phyloP scores from a whole-genome alignment of 805 yeast genomes.

The Lipomyces orientalis region DNA sequence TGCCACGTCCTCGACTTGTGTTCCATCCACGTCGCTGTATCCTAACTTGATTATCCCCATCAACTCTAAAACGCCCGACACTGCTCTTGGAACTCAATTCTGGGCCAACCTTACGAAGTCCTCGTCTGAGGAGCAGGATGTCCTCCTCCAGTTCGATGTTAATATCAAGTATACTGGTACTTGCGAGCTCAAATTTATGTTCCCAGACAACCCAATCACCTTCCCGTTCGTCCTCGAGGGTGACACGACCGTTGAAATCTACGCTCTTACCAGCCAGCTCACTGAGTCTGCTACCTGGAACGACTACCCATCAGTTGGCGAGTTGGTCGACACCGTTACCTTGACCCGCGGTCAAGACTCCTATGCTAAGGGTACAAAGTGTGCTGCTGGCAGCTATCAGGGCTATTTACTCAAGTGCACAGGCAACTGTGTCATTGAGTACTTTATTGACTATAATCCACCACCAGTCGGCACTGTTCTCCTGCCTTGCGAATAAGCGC shows the following conservation, averaged over 20 bases:
- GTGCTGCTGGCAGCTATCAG: conserved; percentile 26
- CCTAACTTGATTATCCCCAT: conserved; percentile 37
- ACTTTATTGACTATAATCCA: conserved; percentile 37
- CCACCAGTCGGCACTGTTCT: conserved; percentile 38
- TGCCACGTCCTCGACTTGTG: conserved; percentile 29
- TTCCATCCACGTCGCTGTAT: conserved; percentile 30
- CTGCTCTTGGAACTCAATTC: conserved; percentile 35
- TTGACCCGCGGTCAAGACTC: conserved; percentile 30
- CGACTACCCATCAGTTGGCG: conserved; percentile 33
- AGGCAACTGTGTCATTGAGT: conserved; percentile 34
- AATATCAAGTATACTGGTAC: conserved; percentile 28
- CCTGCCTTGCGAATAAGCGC: conserved; percentile 30
- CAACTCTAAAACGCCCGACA: conserved; percentile 33
- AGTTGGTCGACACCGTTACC: conserved; percentile 31
- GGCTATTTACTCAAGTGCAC: conserved; percentile 35
- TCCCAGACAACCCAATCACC: conserved; percentile 33
- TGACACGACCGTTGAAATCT: conserved; percentile 32
- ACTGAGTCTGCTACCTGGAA: conserved; percentile 34
- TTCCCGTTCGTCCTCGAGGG: conserved; percentile 37
- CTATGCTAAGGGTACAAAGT: conserved; percentile 19
- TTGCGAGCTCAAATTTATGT: conserved; percentile 34
- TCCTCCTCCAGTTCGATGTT: conserved; percentile 33
- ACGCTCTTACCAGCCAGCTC: conserved; percentile 21
- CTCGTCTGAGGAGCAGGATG: conserved; percentile 32
- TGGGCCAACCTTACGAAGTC: conserved; percentile 38